These are phyloP conservation scores for Penicillium sp. DNA, from an alignment of 2,329 filamentous ascomycete species.

Conservation along the genomic window DNA sequence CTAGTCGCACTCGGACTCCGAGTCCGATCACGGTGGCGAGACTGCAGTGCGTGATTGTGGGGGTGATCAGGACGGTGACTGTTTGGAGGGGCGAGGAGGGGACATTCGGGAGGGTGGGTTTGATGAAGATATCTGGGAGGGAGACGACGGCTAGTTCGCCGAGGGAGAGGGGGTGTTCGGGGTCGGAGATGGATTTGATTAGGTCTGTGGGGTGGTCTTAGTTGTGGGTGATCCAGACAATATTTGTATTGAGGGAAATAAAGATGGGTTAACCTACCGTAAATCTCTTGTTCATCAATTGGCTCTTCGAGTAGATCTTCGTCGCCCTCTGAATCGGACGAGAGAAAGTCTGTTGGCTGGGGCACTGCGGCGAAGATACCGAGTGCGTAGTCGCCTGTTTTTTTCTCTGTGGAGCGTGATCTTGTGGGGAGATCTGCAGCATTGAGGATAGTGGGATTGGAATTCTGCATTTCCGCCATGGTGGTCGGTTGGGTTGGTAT, in stretches of 20 bases:
- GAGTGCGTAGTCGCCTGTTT: conserved; percentile 39
- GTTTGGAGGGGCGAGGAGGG: conserved; percentile 68
- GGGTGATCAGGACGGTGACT: conserved; percentile 88
- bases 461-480: conserved; percentile 54
- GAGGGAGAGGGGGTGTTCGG: conserved; percentile 92
- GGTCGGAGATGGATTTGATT: conserved; percentile 92
- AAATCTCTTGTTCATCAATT: conserved; percentile 97
- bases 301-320: conserved; percentile 73
- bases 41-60: conserved; percentile 95
- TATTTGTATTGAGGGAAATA: not conserved
- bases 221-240: not conserved
- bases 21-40: conserved; percentile 95
- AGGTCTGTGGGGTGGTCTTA: conserved; percentile 69
- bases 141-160: conserved; percentile 94
- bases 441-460: conserved; percentile 91
- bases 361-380: conserved; percentile 61
- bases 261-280: conserved; percentile 62
- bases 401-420: conserved; percentile 53
- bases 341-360: conserved; percentile 58
- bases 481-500: not conserved
- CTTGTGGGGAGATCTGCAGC: conserved; percentile 86
- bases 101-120: conserved; percentile 66
- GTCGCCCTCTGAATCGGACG: conserved; percentile 49
- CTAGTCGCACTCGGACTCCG: conserved; percentile 86
- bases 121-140: conserved; percentile 88